These are phyloP conservation scores for Pyricularia sp. DNA, from an alignment of 2,329 filamentous ascomycete genomes.

Conservation along the genomic window DNA sequence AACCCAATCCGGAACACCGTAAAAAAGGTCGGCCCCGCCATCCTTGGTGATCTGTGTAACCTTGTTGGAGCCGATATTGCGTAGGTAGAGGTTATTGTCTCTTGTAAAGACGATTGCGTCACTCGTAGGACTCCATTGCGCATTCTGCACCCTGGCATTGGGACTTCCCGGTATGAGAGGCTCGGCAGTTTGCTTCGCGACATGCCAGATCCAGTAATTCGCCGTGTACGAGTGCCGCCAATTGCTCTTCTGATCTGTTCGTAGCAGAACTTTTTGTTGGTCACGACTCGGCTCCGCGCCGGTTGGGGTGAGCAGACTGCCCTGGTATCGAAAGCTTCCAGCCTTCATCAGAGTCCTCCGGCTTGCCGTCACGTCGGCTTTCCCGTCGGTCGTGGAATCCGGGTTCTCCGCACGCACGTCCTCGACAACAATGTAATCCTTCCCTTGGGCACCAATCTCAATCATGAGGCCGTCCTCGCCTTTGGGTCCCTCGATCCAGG, in stretches of 20 bases:
- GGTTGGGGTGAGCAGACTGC: conserved; percentile 39
- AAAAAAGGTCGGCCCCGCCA: conserved; percentile 80
- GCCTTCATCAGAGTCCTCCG: conserved; percentile 66
- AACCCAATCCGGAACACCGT: conserved; percentile 95
- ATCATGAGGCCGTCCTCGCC: conserved; percentile 78
- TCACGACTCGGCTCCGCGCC: conserved; percentile 67
- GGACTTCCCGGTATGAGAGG: conserved; percentile 60
- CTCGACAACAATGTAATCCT: conserved; percentile 73
- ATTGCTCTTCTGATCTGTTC: conserved; percentile 57
- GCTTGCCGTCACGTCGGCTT: conserved; percentile 22
- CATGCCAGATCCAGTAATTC: conserved; percentile 85
- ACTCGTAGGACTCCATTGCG: conserved; percentile 77
- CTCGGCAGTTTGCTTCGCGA: conserved; percentile 62
- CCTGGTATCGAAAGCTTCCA: conserved; percentile 45
- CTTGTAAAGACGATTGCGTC: conserved; percentile 81
- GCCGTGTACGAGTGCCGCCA: conserved; percentile 87
- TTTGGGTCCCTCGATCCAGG: conserved; percentile 62
- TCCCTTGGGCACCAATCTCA: conserved; percentile 49
- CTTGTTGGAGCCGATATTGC: conserved; percentile 42
- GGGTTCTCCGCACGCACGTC: conserved; percentile 55
- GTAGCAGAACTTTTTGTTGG: conserved; percentile 74
- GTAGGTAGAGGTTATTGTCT: conserved; percentile 80
- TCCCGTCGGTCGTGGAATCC: conserved; percentile 7
- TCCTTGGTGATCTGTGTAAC: conserved; percentile 70
- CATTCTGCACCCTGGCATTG: conserved; percentile 61